A percentile compares a stretch with the other conserved stretches of the same genome.
Evolutionary conservation across 1,284 basidiomycete genomes (phyloP).

Genomic region (Fistulinella cinereoalba): DNA sequence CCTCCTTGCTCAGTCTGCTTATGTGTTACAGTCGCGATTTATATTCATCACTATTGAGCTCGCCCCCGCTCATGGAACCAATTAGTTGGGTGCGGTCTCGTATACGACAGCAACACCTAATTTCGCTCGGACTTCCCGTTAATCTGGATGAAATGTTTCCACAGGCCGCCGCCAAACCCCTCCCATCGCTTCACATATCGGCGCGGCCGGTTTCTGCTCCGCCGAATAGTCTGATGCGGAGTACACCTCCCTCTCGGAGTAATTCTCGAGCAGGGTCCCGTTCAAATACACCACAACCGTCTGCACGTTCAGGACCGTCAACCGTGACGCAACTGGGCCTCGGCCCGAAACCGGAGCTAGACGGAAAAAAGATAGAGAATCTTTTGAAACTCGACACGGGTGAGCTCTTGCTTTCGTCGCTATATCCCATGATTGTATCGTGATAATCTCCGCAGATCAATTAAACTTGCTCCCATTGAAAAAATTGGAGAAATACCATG

Average conservation of each 20-base stretch:
- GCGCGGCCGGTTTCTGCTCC: conserved; percentile 81
- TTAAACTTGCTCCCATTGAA: conserved; percentile 67
- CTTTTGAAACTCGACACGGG: conserved; percentile 70
- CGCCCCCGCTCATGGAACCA: conserved; percentile 66
- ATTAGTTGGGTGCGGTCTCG: conserved; percentile 91
- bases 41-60: conserved; percentile 66
- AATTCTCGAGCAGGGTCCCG: conserved; percentile 46
- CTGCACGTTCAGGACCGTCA: conserved; percentile 35
- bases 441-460: conserved; percentile 48
- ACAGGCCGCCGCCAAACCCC: conserved; percentile 61
- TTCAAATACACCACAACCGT: conserved; percentile 56
- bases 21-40: conserved; percentile 62
- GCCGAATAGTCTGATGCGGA: conserved; percentile 46
- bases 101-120: conserved; percentile 84
- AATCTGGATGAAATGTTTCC: conserved; percentile 91
- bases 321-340: conserved; percentile 56
- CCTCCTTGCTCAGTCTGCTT: conserved; percentile 25
- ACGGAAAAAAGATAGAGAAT: conserved; percentile 60
- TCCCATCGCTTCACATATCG: conserved; percentile 78
- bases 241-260: conserved; percentile 39
- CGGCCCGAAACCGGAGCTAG: conserved; percentile 69
- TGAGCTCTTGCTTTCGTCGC: conserved; percentile 29
- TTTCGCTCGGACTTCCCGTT: conserved; percentile 86
- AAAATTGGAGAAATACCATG: conserved; percentile 62
- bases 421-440: conserved; percentile 5